Evolutionary conservation across 306 rosid genomes (phyloP).

Genomic region (Ceratonia siliqua): DNA sequence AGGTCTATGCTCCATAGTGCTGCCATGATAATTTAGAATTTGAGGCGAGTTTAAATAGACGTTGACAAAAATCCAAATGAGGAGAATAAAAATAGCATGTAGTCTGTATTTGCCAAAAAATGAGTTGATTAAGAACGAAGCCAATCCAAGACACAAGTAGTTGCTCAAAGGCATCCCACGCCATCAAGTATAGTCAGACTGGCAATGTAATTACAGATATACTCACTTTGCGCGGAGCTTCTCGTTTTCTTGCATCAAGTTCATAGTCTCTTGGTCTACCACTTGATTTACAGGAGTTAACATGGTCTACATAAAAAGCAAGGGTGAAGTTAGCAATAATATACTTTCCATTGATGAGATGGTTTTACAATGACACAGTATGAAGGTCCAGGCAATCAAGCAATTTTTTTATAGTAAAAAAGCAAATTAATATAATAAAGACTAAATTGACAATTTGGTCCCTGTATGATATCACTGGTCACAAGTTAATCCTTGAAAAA

Average conservation of each 20-base stretch:
- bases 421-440: no score
- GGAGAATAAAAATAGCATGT: not conserved
- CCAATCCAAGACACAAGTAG: conserved; percentile 24
- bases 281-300: conserved; percentile 32
- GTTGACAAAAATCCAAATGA: conserved; percentile 4
- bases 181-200: not conserved
- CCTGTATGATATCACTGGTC: no score
- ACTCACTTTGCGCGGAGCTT: conserved; percentile 72
- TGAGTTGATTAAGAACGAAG: conserved; percentile 5
- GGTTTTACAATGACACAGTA: not conserved
- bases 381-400: conserved; percentile 26
- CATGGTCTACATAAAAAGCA: conserved; percentile 40
- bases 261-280: conserved; percentile 46
- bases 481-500: no score
- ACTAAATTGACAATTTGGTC: no score
- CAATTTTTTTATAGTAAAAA: no score
- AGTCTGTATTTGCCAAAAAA: conserved; percentile 1
- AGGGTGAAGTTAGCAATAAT: conserved; percentile 15
- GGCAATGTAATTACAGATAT: conserved; percentile 5
- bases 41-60: conserved; percentile 1
- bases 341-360: not conserved
- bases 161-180: conserved; percentile 1
- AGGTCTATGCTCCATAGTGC: conserved; percentile 15
- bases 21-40: conserved; percentile 23
- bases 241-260: conserved; percentile 59